Evolutionary conservation across 2,329 filamentous ascomycete species (phyloP).

Genomic region (Gremmenia infestans): DNA sequence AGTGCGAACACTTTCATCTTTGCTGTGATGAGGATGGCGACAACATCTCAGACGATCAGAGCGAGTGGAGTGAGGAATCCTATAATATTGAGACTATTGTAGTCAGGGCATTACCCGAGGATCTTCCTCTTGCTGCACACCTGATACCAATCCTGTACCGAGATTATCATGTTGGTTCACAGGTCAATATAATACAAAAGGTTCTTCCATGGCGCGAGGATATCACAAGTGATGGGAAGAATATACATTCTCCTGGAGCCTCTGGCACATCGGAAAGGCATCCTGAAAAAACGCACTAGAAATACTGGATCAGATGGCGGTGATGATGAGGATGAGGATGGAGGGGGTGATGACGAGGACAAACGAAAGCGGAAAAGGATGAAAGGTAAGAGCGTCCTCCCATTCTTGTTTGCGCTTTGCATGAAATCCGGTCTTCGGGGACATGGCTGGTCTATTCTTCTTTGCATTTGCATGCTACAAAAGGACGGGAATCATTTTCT

Average conservation of each 20-base stretch:
- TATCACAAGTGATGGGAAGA: background rate
- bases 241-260: background rate
- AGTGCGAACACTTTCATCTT: background rate
- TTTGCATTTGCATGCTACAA: too few relatives aligned
- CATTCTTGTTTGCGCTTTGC: too few relatives aligned
- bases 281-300: background rate
- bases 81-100: background rate
- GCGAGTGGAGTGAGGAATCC: background rate
- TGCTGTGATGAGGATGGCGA: background rate
- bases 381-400: background rate
- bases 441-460: too few relatives aligned
- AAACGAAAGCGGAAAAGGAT: background rate
- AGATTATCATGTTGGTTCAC: background rate
- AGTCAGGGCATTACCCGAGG: background rate
- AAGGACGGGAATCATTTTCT: too few relatives aligned
- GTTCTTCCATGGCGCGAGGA: slow-evolving; percentile 2
- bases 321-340: slow-evolving; percentile 5
- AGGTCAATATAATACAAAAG: background rate
- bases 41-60: background rate
- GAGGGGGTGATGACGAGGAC: slow-evolving; percentile 6
- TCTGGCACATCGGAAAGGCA: background rate
- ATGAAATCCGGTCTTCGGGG: too few relatives aligned
- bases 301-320: background rate
- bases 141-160: slow-evolving; percentile 1
- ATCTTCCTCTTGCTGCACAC: background rate